Evolutionary conservation across 2,329 filamentous ascomycete genomes (phyloP), one percentile per base, ranked within the genome.

Genomic region (Hirsutella rhossiliensis): DNA sequence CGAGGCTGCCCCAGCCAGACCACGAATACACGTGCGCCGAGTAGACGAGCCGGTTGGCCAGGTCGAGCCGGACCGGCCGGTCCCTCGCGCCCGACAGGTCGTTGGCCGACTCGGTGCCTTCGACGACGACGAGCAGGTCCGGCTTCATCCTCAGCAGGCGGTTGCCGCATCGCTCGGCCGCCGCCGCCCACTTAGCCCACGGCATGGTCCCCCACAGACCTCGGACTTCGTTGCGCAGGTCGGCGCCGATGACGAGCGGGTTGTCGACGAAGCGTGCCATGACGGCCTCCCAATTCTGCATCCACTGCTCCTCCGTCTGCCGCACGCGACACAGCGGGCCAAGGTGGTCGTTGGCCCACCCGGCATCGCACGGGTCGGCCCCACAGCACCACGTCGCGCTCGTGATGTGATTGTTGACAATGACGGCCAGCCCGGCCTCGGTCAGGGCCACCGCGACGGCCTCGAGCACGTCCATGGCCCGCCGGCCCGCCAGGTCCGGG

Each of bases 381-480:
- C 79, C 80, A 57, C 80, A 83, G 62, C 80, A 84, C 80, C 80
- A 84, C 7, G 73, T 74, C 11, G 80, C 76, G 40, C 71, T 72
- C 1, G 80, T 84, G 58, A 84, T 84, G 60, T 84, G 81, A 59
- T 84, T 77, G 64, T 84, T 84, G 48, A 82, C 61, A 41, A 84
- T 77, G 43, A 84, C 79, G 19, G 77, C 75, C 43, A 84, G 60
- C 19, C 78, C 79, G 11, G 70, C 75, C 27, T 75, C 71, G 9
- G 80, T 83, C 53, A 84, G 63, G 11, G 76, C 67, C 40, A 68
- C 62, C 27, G 80, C 71, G 34, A 75, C 73, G 5, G 78, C 77
- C 47, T 71, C 69, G 51, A 76, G 76, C 5, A 84, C 63, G 50
- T 83, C 79, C 49, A 84, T 57, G 7, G 80, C 80, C 38, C 65